Percentiles rank a stretch among this genome's conserved stretches.
phyloP scores from a whole-genome alignment of 345 rosid species.

The Eucalyptus curtisii region DNA sequence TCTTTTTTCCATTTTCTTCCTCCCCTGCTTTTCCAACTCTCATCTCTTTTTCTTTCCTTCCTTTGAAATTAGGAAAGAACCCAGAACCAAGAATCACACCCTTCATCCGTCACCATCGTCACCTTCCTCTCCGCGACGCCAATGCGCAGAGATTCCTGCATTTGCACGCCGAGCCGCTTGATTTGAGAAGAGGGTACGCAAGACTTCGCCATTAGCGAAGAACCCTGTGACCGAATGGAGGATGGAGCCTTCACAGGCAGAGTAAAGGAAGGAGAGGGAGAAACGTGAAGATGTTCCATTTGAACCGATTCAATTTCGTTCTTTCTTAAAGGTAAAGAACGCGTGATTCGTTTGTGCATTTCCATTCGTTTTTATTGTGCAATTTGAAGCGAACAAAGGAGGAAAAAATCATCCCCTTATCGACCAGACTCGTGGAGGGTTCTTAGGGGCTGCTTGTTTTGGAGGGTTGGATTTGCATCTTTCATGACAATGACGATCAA shows the following conservation, averaged over 20 bases:
- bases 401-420: neutral
- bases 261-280: neutral
- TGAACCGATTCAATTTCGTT: neutral
- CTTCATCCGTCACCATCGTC: neutral
- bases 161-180: neutral
- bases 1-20: neutral
- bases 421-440: neutral
- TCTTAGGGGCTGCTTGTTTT: neutral
- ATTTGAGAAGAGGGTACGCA: neutral
- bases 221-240: neutral
- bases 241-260: neutral
- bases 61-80: neutral
- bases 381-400: neutral
- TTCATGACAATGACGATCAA: slow-evolving; percentile 67
- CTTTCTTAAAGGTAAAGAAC: neutral
- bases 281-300: neutral
- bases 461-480: neutral
- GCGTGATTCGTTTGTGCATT: neutral
- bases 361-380: neutral
- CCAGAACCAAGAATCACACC: neutral
- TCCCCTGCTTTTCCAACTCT: neutral
- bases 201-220: neutral
- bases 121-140: neutral
- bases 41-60: neutral
- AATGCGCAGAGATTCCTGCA: neutral